Conservation (phyloP, 2,329 filamentous ascomycete species). For the Aspergillus sp. region DNA sequence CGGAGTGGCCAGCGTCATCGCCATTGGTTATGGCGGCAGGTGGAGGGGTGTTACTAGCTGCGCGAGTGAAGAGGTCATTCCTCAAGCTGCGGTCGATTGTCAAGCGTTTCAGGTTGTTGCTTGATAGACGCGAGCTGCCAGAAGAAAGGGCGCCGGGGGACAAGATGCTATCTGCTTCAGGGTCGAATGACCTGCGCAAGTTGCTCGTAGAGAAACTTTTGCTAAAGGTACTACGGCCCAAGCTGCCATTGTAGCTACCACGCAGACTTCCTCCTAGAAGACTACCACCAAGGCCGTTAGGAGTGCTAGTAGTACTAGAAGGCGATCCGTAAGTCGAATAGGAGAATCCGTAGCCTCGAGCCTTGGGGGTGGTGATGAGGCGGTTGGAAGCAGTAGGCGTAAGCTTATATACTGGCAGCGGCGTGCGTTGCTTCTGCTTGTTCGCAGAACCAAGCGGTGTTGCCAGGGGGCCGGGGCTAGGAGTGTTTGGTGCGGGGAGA, state of each 20-base stretch:
- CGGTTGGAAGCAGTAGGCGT: conserved; percentile 80
- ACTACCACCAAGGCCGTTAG: conserved; percentile 69
- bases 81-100: conserved; percentile 88
- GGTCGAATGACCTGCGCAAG: conserved; percentile 77
- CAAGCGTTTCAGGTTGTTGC: conserved; percentile 80
- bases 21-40: conserved; percentile 42
- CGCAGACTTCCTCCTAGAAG: conserved; percentile 53
- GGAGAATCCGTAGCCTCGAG: conserved; percentile 82
- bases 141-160: conserved; percentile 83
- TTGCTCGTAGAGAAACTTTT: conserved; percentile 91
- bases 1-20: conserved; percentile 44
- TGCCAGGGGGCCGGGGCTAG: conserved; percentile 85
- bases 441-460: conserved; percentile 80
- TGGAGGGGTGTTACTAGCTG: conserved; percentile 31
- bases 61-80: conserved; percentile 62
- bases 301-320: conserved; percentile 70
- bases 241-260: conserved; percentile 55
- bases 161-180: conserved; percentile 79
- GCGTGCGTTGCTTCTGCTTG: conserved; percentile 77
- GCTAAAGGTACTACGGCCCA: conserved; percentile 69
- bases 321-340: conserved; percentile 92
- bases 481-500: conserved; percentile 63
- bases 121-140: conserved; percentile 67
- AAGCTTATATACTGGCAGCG: conserved; percentile 84
- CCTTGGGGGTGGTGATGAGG: conserved; percentile 81